Conservation (phyloP, 2,329 filamentous ascomycete species). For the Sporothrix inflata region DNA sequence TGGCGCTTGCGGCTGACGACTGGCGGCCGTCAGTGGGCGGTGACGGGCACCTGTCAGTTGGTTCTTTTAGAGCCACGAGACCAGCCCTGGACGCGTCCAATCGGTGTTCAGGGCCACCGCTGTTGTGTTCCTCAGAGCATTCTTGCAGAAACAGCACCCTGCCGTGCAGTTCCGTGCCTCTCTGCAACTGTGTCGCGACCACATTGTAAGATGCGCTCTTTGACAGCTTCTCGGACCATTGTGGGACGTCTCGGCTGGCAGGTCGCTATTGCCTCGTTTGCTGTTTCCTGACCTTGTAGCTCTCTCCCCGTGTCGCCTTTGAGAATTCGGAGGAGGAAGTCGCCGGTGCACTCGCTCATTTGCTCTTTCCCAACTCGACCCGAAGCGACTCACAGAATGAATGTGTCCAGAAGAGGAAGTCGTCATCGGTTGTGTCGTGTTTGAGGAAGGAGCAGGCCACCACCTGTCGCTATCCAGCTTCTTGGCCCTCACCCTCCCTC, state of each 20-base stretch:
- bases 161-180: neutral
- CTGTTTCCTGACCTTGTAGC: neutral
- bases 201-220: neutral
- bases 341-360: no score
- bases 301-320: no score
- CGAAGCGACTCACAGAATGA: neutral
- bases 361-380: neutral
- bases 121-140: neutral
- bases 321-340: no score
- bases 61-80: neutral
- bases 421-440: neutral
- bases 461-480: neutral
- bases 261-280: neutral
- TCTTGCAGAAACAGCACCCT: neutral
- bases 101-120: neutral
- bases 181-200: neutral
- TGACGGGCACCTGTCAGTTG: conserved; percentile 2
- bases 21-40: neutral
- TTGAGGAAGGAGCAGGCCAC: neutral
- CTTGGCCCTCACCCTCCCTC: neutral
- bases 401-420: neutral
- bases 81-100: neutral
- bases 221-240: neutral
- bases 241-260: neutral
- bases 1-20: neutral